Base-by-base conservation (phyloP, 768 basidiomycete species). In the Serendipita sp. region DNA sequence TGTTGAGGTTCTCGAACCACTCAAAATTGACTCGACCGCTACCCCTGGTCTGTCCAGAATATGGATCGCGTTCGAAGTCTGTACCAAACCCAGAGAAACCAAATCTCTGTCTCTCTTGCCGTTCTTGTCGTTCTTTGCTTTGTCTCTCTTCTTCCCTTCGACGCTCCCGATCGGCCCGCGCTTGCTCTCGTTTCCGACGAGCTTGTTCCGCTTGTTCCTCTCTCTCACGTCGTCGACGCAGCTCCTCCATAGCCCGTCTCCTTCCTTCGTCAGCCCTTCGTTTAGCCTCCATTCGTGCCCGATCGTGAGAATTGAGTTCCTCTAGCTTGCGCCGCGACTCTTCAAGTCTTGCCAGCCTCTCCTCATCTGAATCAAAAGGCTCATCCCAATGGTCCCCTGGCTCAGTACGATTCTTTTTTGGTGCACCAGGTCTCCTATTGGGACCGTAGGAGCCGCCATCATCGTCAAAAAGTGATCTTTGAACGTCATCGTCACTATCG, bases 321-420 rank as follows among this genome's bases (percentile, higher is more conserved):
- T 81, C 83, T 45, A 86, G 75, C 69, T 86, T 88, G 46, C 81
- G 79, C 47, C 82, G 80, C 3, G 86, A 86, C 70, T 86, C 83
- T 18, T 79, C 82, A 66, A 88, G 81, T 32, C 74, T 75, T 13
- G 77, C 77, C 48, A 70, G 73, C 60, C 76, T 77, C 3, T 69
- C 70, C 11, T 70, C 73, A 34, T 80, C 79, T 45, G 78, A 73
- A 54, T 77, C 64, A 11, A 16, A 15, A 15, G 24, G 13, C 16
- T 54, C 53, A 60, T 38, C 16, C 56, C 28, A 28, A n/a, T 8
- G 16, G 34, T 8, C 8, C 16, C 56, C n/a, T 32, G 4, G 16
- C 8, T 3, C 34, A 10, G 28, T 37, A 24, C 35, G 18, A n/a
- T 60, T 4, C 28, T 34, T 37, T 8, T 60, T n/a, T n/a, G 24